Conservation (phyloP, 441 rosid species). For the Jatropha multifida region DNA sequence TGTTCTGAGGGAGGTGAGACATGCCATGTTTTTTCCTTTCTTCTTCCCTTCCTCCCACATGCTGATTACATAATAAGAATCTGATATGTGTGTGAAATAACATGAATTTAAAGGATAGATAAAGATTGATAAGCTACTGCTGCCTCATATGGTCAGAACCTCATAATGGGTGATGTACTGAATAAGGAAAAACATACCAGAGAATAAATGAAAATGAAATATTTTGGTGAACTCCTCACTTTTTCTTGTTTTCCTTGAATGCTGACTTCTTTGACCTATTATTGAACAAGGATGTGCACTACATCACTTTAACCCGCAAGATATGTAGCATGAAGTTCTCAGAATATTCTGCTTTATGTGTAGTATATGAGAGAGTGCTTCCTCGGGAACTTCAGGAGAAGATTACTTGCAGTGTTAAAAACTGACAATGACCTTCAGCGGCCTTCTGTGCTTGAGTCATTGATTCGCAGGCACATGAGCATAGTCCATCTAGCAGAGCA, state of each 20-base stretch:
- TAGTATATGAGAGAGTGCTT: slow-evolving; percentile 99
- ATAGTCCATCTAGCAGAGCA: slow-evolving; percentile 97
- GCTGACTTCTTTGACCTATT: not conserved
- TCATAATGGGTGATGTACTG: not conserved
- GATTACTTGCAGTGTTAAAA: slow-evolving; percentile 77
- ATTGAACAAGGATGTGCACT: slow-evolving; percentile 6
- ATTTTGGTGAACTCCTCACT: not conserved
- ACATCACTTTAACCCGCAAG: not conserved
- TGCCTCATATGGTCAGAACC: not conserved
- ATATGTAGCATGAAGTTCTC: slow-evolving; percentile 3
- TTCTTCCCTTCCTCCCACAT: not conserved
- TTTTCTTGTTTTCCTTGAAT: not conserved
- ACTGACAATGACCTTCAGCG: slow-evolving; percentile 96
- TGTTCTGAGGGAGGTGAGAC: slow-evolving; percentile 92
- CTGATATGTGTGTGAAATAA: not conserved
- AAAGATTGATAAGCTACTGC: not conserved
- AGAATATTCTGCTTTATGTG: slow-evolving; percentile 27
- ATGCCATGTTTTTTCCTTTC: slow-evolving; percentile 6
- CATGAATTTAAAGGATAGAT: not conserved
- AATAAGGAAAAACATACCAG: not conserved
- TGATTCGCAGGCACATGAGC: slow-evolving; percentile 83
- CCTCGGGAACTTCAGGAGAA: slow-evolving; percentile 94
- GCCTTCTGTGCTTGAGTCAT: slow-evolving; percentile 81
- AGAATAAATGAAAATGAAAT: not conserved
- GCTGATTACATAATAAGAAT: slow-evolving; percentile 1